Base-by-base conservation (phyloP, 1,284 basidiomycete species). In the Singerocomus inundabilis region DNA sequence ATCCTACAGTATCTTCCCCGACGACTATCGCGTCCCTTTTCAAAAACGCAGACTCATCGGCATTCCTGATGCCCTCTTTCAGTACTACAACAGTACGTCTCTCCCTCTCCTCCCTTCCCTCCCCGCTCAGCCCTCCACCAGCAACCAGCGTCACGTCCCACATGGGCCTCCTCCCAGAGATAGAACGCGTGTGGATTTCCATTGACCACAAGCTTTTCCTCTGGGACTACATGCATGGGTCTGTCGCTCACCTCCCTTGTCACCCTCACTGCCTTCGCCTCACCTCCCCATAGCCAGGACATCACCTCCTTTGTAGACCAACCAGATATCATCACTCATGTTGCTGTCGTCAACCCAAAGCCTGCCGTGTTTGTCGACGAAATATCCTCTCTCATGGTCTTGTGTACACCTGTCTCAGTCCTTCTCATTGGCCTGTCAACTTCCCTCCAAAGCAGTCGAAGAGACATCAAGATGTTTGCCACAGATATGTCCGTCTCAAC, bases 161-260 rank as follows among this genome's bases (percentile, higher is more conserved):
- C 59, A 94, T 97, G 89, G 96, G 96, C 10, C 71, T 99, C 48
- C 84, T 99, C 64, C 87, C 94, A 29, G 91, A 95, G 60, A 92
- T 99, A 56, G 92, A 93, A 59, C 81, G 94, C 44, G 95, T 92
- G 0, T 99, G 95, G 93, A 91, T 98, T 59, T 88, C 92, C 10
- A 88, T 98, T 55, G 93, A 98, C 73, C 88, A 96, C 69, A 91
- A 92, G 61, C 77, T 99, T 35, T 93, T 97, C 64, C 75, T 99
- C 26, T 99, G 97, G 97, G 93, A 98, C 70, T 99, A 98, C 69
- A 75, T 85, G 44, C 91, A 97, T 63, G 91, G 91, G 87, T 93
- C 61, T 54, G 84, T 76, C 30, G 15, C 5, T 37, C 28, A 25
- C 24, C 24, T 10, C 5, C 25, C 13, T 25, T 37, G 21, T 21